Evolutionary conservation across 164 flowering plant genomes (phyloP).

Genomic region (Aristolochia californica): DNA sequence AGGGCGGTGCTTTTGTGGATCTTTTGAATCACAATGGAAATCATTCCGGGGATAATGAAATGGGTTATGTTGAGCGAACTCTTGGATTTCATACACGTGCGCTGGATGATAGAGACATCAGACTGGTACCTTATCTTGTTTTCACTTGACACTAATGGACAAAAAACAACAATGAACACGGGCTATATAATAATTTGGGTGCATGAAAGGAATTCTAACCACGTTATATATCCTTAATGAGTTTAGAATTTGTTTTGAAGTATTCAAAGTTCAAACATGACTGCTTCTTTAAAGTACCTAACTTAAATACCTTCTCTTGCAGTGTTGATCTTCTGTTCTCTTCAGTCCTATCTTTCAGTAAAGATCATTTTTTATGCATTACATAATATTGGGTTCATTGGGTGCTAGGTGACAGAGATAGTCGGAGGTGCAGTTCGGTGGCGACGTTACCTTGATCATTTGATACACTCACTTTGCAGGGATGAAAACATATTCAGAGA

Average conservation of each 20-base stretch:
- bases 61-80: constrained; percentile 80
- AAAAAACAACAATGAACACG: not conserved
- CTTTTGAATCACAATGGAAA: constrained; percentile 76
- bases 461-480: constrained; percentile 61
- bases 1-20: constrained; percentile 92
- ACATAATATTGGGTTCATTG: not conserved
- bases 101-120: constrained; percentile 69
- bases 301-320: not conserved
- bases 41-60: constrained; percentile 74
- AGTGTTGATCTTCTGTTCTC: not conserved
- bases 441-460: constrained; percentile 81
- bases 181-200: not conserved
- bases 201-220: not conserved
- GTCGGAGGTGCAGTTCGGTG: constrained; percentile 93
- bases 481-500: constrained; percentile 34
- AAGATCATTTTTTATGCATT: no score
- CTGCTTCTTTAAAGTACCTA: not conserved
- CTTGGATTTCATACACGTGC: constrained; percentile 75
- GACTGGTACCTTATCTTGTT: constrained; percentile 41
- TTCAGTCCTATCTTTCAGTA: not conserved
- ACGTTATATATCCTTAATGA: not conserved
- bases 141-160: not conserved
- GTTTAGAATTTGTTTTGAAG: not conserved
- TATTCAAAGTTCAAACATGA: not conserved
- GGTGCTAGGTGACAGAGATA: constrained; percentile 67